Percentiles rank a stretch among this genome's conserved stretches.
Conservation (phyloP, 2,329 filamentous ascomycete genomes). For the Colletotrichum phormii region DNA sequence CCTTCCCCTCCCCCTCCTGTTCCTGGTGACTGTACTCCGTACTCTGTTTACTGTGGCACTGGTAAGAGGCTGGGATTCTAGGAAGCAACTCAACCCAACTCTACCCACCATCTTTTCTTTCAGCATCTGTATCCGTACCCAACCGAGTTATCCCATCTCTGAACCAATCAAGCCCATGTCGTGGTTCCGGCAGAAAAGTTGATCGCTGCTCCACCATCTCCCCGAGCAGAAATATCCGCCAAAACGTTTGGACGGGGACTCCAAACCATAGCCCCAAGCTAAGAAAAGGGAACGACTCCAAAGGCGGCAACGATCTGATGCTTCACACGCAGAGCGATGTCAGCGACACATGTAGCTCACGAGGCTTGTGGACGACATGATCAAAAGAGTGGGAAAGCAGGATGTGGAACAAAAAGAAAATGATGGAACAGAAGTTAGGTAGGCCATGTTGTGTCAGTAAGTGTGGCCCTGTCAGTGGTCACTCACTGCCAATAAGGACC, state of each 20-base stretch:
- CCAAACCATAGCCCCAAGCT: constrained; percentile 14
- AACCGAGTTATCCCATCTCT: background rate
- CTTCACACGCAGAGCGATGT: background rate
- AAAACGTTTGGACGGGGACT: background rate
- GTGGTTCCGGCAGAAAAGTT: background rate
- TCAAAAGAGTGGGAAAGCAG: constrained; percentile 8
- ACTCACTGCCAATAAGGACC: constrained; percentile 9
- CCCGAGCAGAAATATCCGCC: constrained; percentile 9
- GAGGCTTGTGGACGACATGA: background rate
- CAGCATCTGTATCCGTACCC: background rate
- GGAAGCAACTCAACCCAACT: constrained; percentile 1
- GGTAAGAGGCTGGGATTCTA: background rate
- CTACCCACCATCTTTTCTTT: background rate
- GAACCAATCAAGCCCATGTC: constrained; percentile 9
- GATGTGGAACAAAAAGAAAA: background rate
- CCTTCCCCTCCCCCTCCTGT: background rate
- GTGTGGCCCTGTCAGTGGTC: background rate
- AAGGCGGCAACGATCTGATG: constrained; percentile 16
- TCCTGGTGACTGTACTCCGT: background rate
- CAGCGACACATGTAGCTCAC: background rate
- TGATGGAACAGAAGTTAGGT: background rate
- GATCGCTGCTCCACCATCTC: constrained; percentile 20
- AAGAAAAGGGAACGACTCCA: constrained; percentile 3
- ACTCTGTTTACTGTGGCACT: background rate
- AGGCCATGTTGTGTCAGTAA: background rate